Percentiles rank a stretch among this genome's conserved stretches.
phyloP scores from a whole-genome alignment of 345 rosid genomes.

The Camelina laxa region DNA sequence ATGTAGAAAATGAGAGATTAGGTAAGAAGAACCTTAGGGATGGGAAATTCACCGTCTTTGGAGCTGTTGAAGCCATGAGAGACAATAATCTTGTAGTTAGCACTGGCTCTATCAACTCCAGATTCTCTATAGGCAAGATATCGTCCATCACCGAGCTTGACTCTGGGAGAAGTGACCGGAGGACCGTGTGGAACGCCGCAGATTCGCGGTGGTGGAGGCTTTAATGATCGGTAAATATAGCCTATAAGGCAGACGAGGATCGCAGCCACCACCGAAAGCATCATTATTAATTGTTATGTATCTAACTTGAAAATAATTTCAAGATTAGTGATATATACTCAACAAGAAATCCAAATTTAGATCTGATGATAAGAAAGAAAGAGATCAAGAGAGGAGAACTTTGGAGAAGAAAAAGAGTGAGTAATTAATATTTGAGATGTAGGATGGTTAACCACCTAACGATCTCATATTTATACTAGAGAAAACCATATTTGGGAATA shows the following conservation, averaged over 20 bases:
- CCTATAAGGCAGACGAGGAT: slow-evolving; percentile 56
- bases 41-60: slow-evolving; percentile 61
- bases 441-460: background rate
- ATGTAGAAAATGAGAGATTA: too few relatives aligned
- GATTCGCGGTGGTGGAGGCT: slow-evolving; percentile 74
- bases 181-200: slow-evolving; percentile 78
- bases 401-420: background rate
- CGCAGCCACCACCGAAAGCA: slow-evolving; percentile 53
- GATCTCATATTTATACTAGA: slow-evolving; percentile 9
- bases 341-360: background rate
- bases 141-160: slow-evolving; percentile 80
- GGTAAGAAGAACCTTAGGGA: slow-evolving; percentile 53
- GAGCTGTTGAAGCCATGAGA: slow-evolving; percentile 73
- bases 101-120: slow-evolving; percentile 64
- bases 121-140: slow-evolving; percentile 78
- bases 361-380: background rate
- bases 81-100: slow-evolving; percentile 60
- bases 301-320: background rate
- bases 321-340: background rate
- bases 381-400: background rate
- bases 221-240: slow-evolving; percentile 57
- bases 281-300: slow-evolving; percentile 48
- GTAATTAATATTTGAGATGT: background rate
- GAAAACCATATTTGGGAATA: background rate
- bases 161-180: slow-evolving; percentile 67